Base-by-base conservation (phyloP, 2,329 filamentous ascomycete species). In the Penicillium sp. region DNA sequence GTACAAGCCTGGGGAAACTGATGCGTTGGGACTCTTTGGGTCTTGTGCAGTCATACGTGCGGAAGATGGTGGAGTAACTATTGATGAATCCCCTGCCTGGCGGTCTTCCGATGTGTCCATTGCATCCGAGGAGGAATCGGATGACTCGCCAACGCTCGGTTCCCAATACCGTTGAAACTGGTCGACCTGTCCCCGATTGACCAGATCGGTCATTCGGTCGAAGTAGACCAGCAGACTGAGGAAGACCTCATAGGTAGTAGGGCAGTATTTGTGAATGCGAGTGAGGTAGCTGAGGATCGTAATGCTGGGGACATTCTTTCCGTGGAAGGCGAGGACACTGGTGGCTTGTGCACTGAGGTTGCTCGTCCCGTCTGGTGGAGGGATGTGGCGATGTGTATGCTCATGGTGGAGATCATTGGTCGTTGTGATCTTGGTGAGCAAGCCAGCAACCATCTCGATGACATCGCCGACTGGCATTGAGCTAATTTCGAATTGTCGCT, bases 181-280 rank as follows among this genome's bases (percentile, higher is more conserved):
- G 71, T 89, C 86, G 73, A 89, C 83, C 7, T 92, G 89, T 57
- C 88, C 83, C 45, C 89, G 88, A 72, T 98, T 98, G 58, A 98
- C 92, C 57, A 92, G 85, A 74, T 98, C 95, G 44, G 93, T 97
- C 95, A 99, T 99, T 61, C 95, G 90, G 74, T 99, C 95, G 76
- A 99, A 99, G 76, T 98, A 99, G 31, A 99, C 93, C 54, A 99
- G 79, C 68, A 99, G 78, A 72, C 93, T 97, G 59, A 99, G 79
- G 71, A 99, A 99, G 0, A 99, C 95, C 76, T 99, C 95, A 72
- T 96, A 99, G 0, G 95, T 98, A 6, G 95, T 98, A 0, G 95
- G 95, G 70, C 95, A 99, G 77, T 99, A 99, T 78, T 97, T 97
- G 78, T 99, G 93, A 72, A 99, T 98, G 59, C 95, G 88, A 68